Conservation (phyloP, 441 rosid genomes). For the Gossypium davidsonii region DNA sequence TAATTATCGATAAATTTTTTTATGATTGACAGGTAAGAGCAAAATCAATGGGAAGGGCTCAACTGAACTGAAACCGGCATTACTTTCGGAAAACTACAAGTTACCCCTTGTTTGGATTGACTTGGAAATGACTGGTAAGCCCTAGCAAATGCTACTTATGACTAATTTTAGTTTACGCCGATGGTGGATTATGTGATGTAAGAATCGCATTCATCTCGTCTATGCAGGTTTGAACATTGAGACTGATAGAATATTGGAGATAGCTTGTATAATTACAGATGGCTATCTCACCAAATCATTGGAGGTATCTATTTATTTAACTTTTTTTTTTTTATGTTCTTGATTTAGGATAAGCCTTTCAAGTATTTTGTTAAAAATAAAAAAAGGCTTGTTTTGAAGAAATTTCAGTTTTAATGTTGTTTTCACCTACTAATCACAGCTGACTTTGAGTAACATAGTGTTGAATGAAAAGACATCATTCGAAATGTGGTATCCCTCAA, state of each 20-base stretch:
- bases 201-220: not conserved
- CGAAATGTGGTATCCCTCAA: not conserved
- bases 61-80: constrained; percentile 11
- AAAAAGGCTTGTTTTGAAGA: not conserved
- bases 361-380: not conserved
- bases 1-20: not conserved
- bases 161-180: not conserved
- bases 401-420: not conserved
- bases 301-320: constrained; percentile 46
- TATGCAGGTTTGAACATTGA: constrained; percentile 1
- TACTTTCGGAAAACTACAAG: constrained; percentile 28
- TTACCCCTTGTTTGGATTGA: constrained; percentile 94
- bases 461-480: constrained; percentile 5
- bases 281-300: constrained; percentile 58
- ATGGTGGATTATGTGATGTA: not conserved
- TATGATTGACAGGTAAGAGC: constrained; percentile 19
- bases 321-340: not conserved
- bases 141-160: not conserved
- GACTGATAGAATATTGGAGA: constrained; percentile 82
- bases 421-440: not conserved
- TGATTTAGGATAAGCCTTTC: not conserved
- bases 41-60: constrained; percentile 19
- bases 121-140: constrained; percentile 86
- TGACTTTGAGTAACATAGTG: not conserved
- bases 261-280: constrained; percentile 85